Conservation (phyloP, 2,329 filamentous ascomycete genomes). For the Colletotrichum theobromicola region DNA sequence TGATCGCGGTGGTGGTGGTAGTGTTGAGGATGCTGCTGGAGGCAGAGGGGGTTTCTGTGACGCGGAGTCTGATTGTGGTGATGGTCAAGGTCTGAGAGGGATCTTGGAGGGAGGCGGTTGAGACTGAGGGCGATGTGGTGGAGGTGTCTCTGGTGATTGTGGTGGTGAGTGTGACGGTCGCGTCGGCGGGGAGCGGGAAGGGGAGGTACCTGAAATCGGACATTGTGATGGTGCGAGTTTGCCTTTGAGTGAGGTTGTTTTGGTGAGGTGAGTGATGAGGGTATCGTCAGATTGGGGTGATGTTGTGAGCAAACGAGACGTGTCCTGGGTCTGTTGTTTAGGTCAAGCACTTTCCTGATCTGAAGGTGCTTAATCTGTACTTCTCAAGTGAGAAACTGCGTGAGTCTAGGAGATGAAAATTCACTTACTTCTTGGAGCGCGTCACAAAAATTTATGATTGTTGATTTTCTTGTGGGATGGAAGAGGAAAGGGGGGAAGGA, state of each 20-base stretch:
- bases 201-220: background rate
- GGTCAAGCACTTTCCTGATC: background rate
- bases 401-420: background rate
- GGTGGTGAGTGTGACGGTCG: background rate
- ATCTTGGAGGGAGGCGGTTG: background rate
- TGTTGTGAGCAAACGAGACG: background rate
- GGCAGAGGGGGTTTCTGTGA: background rate
- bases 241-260: background rate
- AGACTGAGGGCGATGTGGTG: background rate
- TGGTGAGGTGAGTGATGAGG: background rate
- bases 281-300: background rate
- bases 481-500: background rate
- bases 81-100: background rate
- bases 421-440: background rate
- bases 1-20: background rate
- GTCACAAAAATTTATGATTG: background rate
- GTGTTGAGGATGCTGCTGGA: background rate
- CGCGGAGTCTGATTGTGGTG: background rate
- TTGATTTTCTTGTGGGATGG: background rate
- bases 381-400: background rate
- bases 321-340: background rate
- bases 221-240: background rate
- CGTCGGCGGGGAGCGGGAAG: background rate
- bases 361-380: background rate
- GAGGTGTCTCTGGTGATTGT: background rate